Evolutionary conservation across 2,329 filamentous ascomycete genomes (phyloP).

Genomic region (Tolypocladium tundrense): DNA sequence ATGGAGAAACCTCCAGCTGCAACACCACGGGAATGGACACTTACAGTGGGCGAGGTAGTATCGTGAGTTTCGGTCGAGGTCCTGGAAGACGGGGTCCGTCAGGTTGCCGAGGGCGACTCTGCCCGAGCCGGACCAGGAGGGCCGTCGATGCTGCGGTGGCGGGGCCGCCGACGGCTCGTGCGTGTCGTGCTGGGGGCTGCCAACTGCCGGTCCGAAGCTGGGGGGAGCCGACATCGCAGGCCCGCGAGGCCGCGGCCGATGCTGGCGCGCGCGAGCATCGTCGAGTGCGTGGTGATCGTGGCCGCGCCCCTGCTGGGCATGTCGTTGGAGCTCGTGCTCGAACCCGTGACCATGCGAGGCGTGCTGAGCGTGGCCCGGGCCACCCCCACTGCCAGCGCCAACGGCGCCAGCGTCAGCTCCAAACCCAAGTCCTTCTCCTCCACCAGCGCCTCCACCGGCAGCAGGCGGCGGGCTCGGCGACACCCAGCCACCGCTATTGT

Average conservation of each 20-base stretch:
- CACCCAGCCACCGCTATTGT: neutral
- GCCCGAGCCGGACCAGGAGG: neutral
- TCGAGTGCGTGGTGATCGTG: neutral
- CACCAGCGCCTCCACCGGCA: neutral
- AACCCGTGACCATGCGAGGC: neutral
- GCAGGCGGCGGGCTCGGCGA: neutral
- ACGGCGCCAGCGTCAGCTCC: neutral
- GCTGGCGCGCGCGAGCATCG: neutral
- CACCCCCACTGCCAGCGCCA: neutral
- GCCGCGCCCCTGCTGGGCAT: neutral
- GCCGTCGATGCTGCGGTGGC: neutral
- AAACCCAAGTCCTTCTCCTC: neutral
- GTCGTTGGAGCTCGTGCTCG: neutral
- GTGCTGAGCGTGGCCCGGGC: neutral
- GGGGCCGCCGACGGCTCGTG: neutral
- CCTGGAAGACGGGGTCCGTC: conserved; percentile 45
- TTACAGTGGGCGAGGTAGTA: conserved; percentile 42
- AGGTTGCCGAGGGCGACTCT: conserved; percentile 18
- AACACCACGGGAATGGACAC: conserved; percentile 10
- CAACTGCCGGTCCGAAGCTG: neutral
- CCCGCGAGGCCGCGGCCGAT: neutral
- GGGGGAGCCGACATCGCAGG: neutral
- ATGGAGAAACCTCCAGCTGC: neutral
- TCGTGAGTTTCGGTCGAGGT: conserved; percentile 34
- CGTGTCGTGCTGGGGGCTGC: neutral